These are phyloP conservation scores for Colletotrichum camelliae DNA, from an alignment of 2,329 filamentous ascomycete species.

Conservation along the genomic window DNA sequence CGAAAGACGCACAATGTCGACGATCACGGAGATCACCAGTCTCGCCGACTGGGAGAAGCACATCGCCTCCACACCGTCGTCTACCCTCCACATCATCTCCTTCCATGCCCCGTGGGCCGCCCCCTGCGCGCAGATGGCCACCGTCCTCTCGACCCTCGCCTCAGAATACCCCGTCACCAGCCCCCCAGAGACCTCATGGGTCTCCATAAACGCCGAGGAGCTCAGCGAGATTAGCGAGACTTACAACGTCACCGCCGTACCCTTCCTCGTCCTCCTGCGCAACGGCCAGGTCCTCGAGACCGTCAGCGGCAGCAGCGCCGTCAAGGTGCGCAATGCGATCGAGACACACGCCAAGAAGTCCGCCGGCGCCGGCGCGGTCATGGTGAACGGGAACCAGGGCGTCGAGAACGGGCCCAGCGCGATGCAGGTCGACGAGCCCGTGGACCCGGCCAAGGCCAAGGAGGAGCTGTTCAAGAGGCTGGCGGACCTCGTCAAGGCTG, in stretches of 20 bases:
- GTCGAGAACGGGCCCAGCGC: slow-evolving; percentile 28
- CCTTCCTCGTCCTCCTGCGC: slow-evolving; percentile 85
- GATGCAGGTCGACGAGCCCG: slow-evolving; percentile 33
- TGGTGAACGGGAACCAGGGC: slow-evolving; percentile 35
- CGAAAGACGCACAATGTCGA: slow-evolving; percentile 63
- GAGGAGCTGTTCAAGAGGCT: slow-evolving; percentile 86
- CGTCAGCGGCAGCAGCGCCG: slow-evolving; percentile 87
- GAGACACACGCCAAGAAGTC: slow-evolving; percentile 75
- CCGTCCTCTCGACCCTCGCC: slow-evolving; percentile 84
- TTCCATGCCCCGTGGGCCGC: slow-evolving; percentile 98
- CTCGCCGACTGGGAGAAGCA: slow-evolving; percentile 76
- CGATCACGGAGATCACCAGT: slow-evolving; percentile 77
- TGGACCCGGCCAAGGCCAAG: slow-evolving; percentile 62
- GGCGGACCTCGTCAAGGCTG: slow-evolving; percentile 87
- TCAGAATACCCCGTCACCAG: slow-evolving; percentile 78
- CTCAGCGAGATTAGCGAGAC: slow-evolving; percentile 88
- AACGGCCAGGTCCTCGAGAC: slow-evolving; percentile 79
- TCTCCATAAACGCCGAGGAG: slow-evolving; percentile 93
- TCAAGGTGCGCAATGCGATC: slow-evolving; percentile 83
- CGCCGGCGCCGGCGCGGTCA: slow-evolving; percentile 40
- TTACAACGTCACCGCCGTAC: slow-evolving; percentile 94
- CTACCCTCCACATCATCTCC: slow-evolving; percentile 82
- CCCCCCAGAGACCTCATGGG: slow-evolving; percentile 77
- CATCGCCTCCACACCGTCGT: slow-evolving; percentile 68
- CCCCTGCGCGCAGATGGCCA: slow-evolving; percentile 92